Base-by-base conservation (phyloP, 352 stramenopile genomes). In the Pythium vanterpoolii region DNA sequence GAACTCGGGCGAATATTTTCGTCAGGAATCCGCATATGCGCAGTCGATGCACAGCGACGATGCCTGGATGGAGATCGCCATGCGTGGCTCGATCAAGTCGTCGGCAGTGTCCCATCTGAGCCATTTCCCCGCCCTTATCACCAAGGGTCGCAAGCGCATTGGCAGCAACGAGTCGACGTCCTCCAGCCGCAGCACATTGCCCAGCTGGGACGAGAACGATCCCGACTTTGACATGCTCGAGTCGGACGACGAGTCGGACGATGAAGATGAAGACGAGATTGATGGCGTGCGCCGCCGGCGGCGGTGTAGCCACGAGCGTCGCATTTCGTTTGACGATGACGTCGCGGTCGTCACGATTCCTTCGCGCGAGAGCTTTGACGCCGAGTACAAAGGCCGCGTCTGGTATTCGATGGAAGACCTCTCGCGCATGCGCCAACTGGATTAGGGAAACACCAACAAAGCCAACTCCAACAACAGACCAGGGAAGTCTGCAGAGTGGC, bases 401-500 rank as follows among this genome's bases (percentile, higher is more conserved):
- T 93, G 83, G 83, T 93, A 93, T 67, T 77, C 80, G 45, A 63
- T 60, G 31, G 83, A 89, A 54, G 83, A 93, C 47, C 74, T 89
- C 62, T 67, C 71, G 46, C 57, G 68, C 64, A 78, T 79, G 76
- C 67, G 79, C 53, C 55, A 84, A 38, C 26, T 62, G 44, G 40
- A 54, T 38, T 62, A 23, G 49, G 31, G n/a, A n/a, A 39, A 30
- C 5, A 9, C 1, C 16, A 33, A 45, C 3, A 18, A 39, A 38
- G 1, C 30, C 27, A 21, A 8, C 28, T 14, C 36, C n/a, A 9
- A 28, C 53, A 19, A 27, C 7, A 23, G 31, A 47, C 58, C n/a
- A 39, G n/a, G 33, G 40, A 42, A 46, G 58, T 47, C 47, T 31
- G 34, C 39, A 31, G 23, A 47, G 14, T 40, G 33, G 13, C 26